phyloP scores from a whole-genome alignment of 1,139 yeast genomes.

The Kodamaea fungicola region DNA sequence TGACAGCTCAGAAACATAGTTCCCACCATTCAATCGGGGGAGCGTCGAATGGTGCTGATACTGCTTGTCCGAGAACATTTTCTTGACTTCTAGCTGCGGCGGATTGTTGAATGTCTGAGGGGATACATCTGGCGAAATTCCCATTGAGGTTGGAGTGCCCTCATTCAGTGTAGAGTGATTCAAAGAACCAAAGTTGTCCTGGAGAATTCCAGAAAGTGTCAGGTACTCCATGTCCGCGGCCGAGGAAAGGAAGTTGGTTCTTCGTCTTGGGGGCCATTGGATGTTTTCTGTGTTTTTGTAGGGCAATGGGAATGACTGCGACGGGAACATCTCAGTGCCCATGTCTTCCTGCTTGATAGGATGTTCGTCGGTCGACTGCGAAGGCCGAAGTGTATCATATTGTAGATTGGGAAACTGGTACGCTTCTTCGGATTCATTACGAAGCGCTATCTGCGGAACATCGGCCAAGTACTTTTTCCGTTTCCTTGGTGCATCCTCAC shows the following conservation, averaged over 20 bases:
- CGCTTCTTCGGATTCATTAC: not conserved
- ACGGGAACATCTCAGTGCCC: not conserved
- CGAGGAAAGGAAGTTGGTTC: slow-evolving; percentile 56
- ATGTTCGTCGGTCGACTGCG: slow-evolving; percentile 7
- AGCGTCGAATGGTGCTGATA: not conserved
- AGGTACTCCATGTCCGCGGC: slow-evolving; percentile 83
- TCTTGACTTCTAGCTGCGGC: not conserved
- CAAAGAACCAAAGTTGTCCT: slow-evolving; percentile 40
- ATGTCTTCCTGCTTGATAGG: slow-evolving; percentile 7
- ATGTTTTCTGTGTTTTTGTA: not conserved
- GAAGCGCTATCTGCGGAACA: slow-evolving; percentile 30
- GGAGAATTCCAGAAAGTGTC: slow-evolving; percentile 69
- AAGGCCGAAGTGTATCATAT: slow-evolving; percentile 1
- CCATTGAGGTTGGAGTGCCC: slow-evolving; percentile 39
- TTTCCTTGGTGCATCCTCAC: slow-evolving; percentile 90
- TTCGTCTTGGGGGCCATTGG: slow-evolving; percentile 1
- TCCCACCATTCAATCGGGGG: not conserved
- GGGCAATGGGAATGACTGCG: not conserved
- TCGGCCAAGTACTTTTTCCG: slow-evolving; percentile 74
- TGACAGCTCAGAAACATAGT: slow-evolving; percentile 12
- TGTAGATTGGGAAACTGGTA: not conserved
- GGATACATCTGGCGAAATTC: slow-evolving; percentile 37
- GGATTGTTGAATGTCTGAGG: slow-evolving; percentile 21
- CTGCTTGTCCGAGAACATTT: not conserved
- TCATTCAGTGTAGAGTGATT: slow-evolving; percentile 35